phyloP scores from a whole-genome alignment of 495 filamentous ascomycete species.

The Lasiosphaeria ovina region DNA sequence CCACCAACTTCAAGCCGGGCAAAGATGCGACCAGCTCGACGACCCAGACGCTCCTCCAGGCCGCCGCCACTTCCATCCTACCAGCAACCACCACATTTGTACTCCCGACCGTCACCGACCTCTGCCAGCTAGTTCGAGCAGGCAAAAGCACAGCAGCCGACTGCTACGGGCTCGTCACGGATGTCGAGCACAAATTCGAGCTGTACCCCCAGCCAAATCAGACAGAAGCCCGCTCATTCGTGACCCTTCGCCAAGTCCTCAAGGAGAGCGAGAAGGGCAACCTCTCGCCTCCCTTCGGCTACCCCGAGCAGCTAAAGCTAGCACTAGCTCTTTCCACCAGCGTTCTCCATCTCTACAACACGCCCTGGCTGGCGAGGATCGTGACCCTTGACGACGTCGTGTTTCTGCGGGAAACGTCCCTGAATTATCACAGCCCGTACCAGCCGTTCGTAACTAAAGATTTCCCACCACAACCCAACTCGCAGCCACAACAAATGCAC shows the following conservation, averaged over 20 bases:
- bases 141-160: not conserved
- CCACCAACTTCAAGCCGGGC: not conserved
- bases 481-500: not conserved
- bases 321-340: constrained; percentile 15
- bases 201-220: constrained; percentile 1
- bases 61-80: not conserved
- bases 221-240: not conserved
- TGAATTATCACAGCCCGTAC: not conserved
- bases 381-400: constrained; percentile 17
- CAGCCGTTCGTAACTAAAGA: not conserved
- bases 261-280: not conserved
- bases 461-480: not conserved
- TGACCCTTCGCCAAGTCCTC: constrained; percentile 12
- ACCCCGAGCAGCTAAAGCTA: constrained; percentile 11
- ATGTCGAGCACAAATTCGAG: constrained; percentile 7
- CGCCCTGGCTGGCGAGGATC: constrained; percentile 13
- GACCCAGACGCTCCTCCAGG: not conserved
- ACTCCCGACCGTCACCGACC: constrained; percentile 3
- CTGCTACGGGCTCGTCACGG: constrained; percentile 4
- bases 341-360: constrained; percentile 17
- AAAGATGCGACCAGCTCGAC: not conserved
- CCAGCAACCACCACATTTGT: not conserved
- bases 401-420: not conserved
- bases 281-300: constrained; percentile 2
- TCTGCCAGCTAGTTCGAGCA: constrained; percentile 5